Percentiles rank a stretch among this genome's conserved stretches.
Evolutionary conservation across 331 rosid genomes (phyloP).

Genomic region (Quercus tomentella): DNA sequence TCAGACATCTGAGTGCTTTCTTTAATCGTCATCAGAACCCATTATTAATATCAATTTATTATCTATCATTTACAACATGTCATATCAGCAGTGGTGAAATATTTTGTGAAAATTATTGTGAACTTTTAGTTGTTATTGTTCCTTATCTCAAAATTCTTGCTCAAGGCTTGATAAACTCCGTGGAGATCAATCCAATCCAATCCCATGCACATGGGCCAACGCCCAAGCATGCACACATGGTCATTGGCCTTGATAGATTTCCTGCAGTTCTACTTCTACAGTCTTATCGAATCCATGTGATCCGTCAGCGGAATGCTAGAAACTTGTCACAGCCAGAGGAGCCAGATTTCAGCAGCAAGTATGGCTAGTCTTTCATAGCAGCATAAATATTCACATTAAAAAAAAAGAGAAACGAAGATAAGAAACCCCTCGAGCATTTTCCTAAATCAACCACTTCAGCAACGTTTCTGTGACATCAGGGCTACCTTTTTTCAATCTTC

Average conservation of each 20-base stretch:
- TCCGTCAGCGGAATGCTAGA: background rate
- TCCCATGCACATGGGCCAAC: too few species aligned
- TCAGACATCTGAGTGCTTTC: too few species aligned
- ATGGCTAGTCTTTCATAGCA: background rate
- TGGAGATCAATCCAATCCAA: background rate
- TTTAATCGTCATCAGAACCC: too few species aligned
- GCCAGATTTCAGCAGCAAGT: background rate
- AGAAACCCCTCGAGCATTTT: background rate
- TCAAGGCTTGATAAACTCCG: background rate
- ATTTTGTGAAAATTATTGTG: too few species aligned
- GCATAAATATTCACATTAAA: too few species aligned
- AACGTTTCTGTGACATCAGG: too few species aligned
- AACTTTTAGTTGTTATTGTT: too few species aligned
- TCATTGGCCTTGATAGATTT: background rate
- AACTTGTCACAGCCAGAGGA: background rate
- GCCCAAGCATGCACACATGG: background rate
- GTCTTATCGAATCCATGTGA: background rate
- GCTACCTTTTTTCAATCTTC: background rate
- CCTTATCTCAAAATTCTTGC: background rate
- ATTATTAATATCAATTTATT: too few species aligned
- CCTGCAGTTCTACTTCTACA: background rate
- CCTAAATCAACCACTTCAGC: too few species aligned
- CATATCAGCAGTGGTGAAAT: too few species aligned
- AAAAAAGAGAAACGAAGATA: background rate
- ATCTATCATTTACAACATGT: too few species aligned